These are phyloP conservation scores for Scutellaria galericulata DNA, from an alignment of 257 asterid genomes.

Conservation along the genomic window DNA sequence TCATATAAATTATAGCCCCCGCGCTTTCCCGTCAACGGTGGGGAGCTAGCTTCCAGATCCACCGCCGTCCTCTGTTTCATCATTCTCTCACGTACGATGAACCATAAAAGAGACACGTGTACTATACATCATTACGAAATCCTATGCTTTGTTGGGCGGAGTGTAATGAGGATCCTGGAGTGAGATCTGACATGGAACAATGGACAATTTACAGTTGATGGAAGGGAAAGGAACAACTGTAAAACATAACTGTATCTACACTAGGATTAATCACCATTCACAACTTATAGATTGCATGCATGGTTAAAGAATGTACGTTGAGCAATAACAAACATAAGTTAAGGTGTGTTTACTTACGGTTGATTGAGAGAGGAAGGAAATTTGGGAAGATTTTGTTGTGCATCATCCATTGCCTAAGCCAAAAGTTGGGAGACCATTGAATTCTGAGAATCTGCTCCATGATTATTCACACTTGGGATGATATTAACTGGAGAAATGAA, in stretches of 20 bases:
- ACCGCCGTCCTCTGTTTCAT: constrained; percentile 8
- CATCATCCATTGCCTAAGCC: constrained; percentile 37
- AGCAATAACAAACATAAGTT: no score
- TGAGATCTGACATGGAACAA: neutral
- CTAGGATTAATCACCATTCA: neutral
- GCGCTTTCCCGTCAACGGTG: constrained; percentile 29
- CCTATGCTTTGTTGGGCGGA: neutral
- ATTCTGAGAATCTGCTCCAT: constrained; percentile 70
- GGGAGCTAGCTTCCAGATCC: neutral
- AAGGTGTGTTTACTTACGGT: constrained; percentile 20
- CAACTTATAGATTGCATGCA: neutral
- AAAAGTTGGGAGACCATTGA: constrained; percentile 78
- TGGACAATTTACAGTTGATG: neutral
- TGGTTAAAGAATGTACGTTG: no score
- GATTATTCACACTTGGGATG: constrained; percentile 90
- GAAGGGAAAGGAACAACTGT: neutral
- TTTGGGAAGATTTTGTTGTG: constrained; percentile 12
- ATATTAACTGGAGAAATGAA: constrained; percentile 70
- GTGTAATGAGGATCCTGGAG: no score
- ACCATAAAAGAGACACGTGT: neutral
- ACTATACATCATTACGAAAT: no score
- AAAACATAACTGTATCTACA: neutral
- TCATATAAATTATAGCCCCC: neutral
- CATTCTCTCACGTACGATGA: neutral
- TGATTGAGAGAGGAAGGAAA: neutral